Percentiles rank a stretch among this genome's conserved stretches.
phyloP scores from a whole-genome alignment of 805 yeast species.

The Hanseniaspora vineae region DNA sequence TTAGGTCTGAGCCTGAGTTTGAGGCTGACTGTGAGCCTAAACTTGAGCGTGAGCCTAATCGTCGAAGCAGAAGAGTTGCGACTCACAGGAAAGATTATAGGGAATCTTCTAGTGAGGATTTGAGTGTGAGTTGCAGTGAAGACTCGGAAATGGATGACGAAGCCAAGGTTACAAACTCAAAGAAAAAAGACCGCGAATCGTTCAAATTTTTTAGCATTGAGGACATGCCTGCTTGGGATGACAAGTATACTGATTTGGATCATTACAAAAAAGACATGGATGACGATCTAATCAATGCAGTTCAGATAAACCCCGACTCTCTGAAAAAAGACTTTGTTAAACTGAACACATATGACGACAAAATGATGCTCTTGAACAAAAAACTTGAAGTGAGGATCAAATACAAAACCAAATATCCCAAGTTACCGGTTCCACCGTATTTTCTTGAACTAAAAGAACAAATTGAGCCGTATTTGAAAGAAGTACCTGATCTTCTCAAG shows the following conservation, averaged over 20 bases:
- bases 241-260: neutral
- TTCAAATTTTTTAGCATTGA: conserved; percentile 15
- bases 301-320: neutral
- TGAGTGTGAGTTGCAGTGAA: no score
- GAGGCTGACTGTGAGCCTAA: no score
- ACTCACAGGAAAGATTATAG: neutral
- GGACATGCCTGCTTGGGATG: conserved; percentile 4
- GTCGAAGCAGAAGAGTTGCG: neutral
- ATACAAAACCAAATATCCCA: conserved; percentile 11
- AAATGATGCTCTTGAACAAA: conserved; percentile 8
- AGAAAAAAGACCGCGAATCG: neutral
- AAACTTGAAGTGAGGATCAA: conserved; percentile 6
- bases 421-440: conserved; percentile 17
- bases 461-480: conserved; percentile 19
- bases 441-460: conserved; percentile 20
- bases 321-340: neutral
- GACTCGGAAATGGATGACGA: neutral
- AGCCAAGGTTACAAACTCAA: no score
- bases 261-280: neutral
- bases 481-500: conserved; percentile 29
- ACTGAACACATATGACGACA: conserved; percentile 3
- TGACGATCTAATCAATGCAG: neutral
- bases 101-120: no score
- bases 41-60: no score
- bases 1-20: no score